A percentile compares a stretch with the other conserved stretches of the same genome.
Conservation (phyloP, 1,284 basidiomycete genomes). For the Irpex sp. region DNA sequence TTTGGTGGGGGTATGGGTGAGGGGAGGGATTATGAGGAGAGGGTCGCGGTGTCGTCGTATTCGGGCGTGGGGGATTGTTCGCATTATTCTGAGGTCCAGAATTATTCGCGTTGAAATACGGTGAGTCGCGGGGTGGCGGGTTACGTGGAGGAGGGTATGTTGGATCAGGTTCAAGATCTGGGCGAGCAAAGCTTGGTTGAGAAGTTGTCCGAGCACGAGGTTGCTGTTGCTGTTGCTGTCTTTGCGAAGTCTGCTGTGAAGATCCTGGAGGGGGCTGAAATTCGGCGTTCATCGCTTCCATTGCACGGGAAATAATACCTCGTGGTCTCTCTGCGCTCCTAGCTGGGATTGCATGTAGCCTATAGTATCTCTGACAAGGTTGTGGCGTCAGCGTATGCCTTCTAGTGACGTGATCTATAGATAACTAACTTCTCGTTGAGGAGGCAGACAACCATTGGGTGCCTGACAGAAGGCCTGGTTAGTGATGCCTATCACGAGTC, state of each 20-base stretch:
- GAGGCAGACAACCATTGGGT: slow-evolving; percentile 53
- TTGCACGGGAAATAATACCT: slow-evolving; percentile 49
- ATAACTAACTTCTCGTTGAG: slow-evolving; percentile 46
- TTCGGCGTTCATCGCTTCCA: slow-evolving; percentile 31
- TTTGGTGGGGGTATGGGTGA: slow-evolving; percentile 9
- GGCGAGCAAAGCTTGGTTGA: slow-evolving; percentile 33
- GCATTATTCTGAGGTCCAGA: background rate
- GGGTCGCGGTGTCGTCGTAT: background rate
- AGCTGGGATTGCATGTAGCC: slow-evolving; percentile 63
- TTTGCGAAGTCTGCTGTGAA: slow-evolving; percentile 15
- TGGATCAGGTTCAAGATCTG: slow-evolving; percentile 34
- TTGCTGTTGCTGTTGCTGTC: slow-evolving; percentile 19
- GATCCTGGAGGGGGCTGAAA: slow-evolving; percentile 15
- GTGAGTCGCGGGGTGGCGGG: background rate
- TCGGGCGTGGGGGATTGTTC: background rate
- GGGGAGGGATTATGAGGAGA: background rate
- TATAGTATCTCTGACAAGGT: slow-evolving; percentile 44
- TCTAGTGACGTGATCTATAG: slow-evolving; percentile 1
- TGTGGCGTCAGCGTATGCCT: background rate
- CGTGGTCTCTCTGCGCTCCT: slow-evolving; percentile 41
- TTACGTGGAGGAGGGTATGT: slow-evolving; percentile 15
- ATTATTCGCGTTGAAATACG: background rate
- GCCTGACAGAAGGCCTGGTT: slow-evolving; percentile 26
- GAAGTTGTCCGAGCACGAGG: slow-evolving; percentile 28
- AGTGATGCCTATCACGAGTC: background rate